Evolutionary conservation across 2,329 filamentous ascomycete genomes (phyloP).

Genomic region (Arthrobotrys pseudoclavata): DNA sequence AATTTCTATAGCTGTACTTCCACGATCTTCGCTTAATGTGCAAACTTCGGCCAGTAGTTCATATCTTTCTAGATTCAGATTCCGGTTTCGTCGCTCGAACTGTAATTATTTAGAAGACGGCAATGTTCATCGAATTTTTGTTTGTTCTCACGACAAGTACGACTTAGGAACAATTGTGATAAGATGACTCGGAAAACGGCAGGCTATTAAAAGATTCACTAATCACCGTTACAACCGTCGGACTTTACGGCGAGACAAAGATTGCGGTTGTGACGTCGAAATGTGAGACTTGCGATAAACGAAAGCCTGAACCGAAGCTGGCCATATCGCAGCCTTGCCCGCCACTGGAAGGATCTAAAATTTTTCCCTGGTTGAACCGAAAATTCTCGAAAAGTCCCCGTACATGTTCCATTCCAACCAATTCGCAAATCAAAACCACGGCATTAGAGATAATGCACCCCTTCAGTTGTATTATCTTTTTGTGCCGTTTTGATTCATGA

Average conservation of each 20-base stretch:
- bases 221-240: neutral
- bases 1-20: too few species aligned
- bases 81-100: neutral
- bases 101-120: neutral
- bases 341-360: slow-evolving; percentile 27
- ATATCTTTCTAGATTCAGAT: too few species aligned
- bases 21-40: too few species aligned
- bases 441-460: slow-evolving; percentile 14
- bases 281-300: slow-evolving; percentile 2
- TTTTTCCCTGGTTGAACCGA: neutral
- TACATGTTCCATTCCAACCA: slow-evolving; percentile 10
- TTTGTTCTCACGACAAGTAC: neutral
- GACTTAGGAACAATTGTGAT: neutral
- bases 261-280: slow-evolving; percentile 39
- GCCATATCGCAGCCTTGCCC: slow-evolving; percentile 6
- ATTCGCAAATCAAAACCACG: slow-evolving; percentile 22
- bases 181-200: neutral
- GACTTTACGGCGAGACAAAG: slow-evolving; percentile 14
- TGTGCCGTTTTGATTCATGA: slow-evolving; percentile 36
- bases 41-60: too few species aligned
- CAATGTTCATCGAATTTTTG: neutral
- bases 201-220: neutral
- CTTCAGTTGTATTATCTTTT: slow-evolving; percentile 33
- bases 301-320: slow-evolving; percentile 39
- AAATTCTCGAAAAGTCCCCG: slow-evolving; percentile 42